Percentiles rank a stretch among this genome's conserved stretches.
These are phyloP conservation scores for Coemansia sp. DNA, from an alignment of 192 early-diverging fungal species.

Conservation along the genomic window DNA sequence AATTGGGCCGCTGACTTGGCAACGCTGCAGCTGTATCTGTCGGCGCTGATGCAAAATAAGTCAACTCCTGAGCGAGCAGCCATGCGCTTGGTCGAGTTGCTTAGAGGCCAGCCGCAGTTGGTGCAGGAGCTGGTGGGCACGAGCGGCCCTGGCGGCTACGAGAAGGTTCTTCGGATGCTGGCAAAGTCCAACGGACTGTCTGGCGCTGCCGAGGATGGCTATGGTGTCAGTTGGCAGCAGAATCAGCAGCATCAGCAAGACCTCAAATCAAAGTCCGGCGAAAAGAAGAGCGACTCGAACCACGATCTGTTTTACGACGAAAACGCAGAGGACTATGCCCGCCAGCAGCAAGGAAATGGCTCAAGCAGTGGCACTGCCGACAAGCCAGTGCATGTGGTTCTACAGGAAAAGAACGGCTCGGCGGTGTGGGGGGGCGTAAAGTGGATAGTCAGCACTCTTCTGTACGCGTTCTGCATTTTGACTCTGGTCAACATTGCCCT, in stretches of 20 bases:
- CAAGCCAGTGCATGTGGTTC: slow-evolving; percentile 33
- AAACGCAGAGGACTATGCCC: slow-evolving; percentile 3
- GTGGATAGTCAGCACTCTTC: slow-evolving; percentile 34
- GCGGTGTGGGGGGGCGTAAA: slow-evolving; percentile 26
- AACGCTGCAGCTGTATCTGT: slow-evolving; percentile 44
- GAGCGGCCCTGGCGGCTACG: slow-evolving; percentile 16
- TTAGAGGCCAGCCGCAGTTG: slow-evolving; percentile 33
- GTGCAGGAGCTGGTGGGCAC: slow-evolving; percentile 34
- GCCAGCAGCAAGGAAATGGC: background rate
- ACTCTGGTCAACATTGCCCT: slow-evolving; percentile 63
- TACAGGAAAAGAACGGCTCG: slow-evolving; percentile 31
- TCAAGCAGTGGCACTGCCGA: slow-evolving; percentile 16
- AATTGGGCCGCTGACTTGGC: slow-evolving; percentile 25
- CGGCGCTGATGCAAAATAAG: slow-evolving; percentile 42
- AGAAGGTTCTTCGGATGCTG: slow-evolving; percentile 44
- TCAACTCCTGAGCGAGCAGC: slow-evolving; percentile 41
- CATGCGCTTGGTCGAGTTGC: slow-evolving; percentile 37
- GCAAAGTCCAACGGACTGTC: slow-evolving; percentile 14
- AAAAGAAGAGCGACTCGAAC: slow-evolving; percentile 1
- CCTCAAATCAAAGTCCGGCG: background rate
- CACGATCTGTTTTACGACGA: slow-evolving; percentile 18
- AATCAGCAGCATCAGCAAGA: background rate
- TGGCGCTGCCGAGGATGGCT: background rate
- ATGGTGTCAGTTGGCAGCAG: background rate
- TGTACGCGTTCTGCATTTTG: slow-evolving; percentile 64